A percentile compares a stretch with the other conserved stretches of the same genome.
Conservation (phyloP, 2,329 filamentous ascomycete genomes). For the Talaromyces sp. region DNA sequence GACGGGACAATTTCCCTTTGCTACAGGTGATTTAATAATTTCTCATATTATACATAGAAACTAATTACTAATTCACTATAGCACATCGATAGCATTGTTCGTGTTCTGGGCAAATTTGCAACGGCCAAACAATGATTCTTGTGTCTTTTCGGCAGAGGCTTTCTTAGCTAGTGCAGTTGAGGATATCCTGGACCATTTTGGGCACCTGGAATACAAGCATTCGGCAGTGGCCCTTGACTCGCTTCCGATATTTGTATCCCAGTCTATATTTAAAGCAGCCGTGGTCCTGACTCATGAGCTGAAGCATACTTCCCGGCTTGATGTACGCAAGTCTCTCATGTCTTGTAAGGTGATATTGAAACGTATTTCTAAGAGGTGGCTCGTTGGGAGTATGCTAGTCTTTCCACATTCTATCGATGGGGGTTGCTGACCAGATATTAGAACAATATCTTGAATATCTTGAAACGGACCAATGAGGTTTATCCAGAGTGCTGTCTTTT, state of each 20-base stretch:
- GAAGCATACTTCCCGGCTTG: not conserved
- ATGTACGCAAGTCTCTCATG: not conserved
- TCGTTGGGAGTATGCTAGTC: not conserved
- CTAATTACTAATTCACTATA: not conserved
- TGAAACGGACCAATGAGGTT: not conserved
- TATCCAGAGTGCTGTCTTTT: too few relatives aligned
- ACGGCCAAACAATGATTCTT: constrained; percentile 1
- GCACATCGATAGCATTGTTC: not conserved
- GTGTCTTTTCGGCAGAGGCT: not conserved
- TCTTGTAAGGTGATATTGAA: not conserved
- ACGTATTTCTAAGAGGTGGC: not conserved
- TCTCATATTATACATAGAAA: not conserved
- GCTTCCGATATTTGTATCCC: not conserved
- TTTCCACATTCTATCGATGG: not conserved
- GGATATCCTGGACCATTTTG: not conserved
- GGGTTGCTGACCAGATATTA: not conserved
- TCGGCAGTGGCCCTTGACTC: not conserved
- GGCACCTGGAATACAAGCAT: not conserved
- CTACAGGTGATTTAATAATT: not conserved
- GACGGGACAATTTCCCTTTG: constrained; percentile 2
- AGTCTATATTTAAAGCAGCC: not conserved
- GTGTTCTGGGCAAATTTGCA: constrained; percentile 1
- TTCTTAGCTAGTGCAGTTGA: not conserved
- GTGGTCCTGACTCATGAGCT: not conserved
- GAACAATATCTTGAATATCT: not conserved